These are phyloP conservation scores for Jamesozyma lodderae DNA, from an alignment of 805 yeast species.

Conservation along the genomic window DNA sequence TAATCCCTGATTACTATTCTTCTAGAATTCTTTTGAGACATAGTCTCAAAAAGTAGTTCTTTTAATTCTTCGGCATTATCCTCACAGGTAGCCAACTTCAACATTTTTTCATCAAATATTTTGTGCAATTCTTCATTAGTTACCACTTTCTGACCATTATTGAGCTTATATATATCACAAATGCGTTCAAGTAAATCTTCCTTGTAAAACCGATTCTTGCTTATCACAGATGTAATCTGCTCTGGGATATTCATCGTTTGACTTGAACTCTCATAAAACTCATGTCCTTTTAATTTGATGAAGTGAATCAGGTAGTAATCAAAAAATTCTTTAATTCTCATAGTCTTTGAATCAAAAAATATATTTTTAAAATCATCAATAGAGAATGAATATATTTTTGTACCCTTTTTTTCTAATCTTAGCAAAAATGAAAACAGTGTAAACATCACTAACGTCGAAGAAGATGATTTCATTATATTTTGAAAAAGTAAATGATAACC, in stretches of 20 bases:
- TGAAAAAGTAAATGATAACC: constrained; percentile 2
- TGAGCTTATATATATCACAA: background rate
- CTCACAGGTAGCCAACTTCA: background rate
- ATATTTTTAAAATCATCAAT: constrained; percentile 1
- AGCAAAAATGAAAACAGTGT: background rate
- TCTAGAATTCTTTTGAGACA: background rate
- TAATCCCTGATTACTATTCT: background rate
- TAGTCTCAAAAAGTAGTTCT: background rate
- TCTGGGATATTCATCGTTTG: background rate
- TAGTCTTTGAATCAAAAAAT: background rate
- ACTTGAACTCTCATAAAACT: background rate
- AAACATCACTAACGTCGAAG: background rate
- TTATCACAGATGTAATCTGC: background rate
- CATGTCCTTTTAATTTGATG: background rate
- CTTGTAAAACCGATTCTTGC: background rate
- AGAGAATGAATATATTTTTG: background rate
- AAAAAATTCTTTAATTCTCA: background rate
- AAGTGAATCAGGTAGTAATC: background rate
- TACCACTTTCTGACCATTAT: background rate
- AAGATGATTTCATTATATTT: background rate
- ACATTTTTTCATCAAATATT: background rate
- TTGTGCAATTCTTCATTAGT: background rate
- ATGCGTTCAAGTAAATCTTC: background rate
- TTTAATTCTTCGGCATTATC: background rate
- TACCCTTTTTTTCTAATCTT: background rate